phyloP scores from a whole-genome alignment of 176 grass and related monocot species.

The Oryza brachyantha region DNA sequence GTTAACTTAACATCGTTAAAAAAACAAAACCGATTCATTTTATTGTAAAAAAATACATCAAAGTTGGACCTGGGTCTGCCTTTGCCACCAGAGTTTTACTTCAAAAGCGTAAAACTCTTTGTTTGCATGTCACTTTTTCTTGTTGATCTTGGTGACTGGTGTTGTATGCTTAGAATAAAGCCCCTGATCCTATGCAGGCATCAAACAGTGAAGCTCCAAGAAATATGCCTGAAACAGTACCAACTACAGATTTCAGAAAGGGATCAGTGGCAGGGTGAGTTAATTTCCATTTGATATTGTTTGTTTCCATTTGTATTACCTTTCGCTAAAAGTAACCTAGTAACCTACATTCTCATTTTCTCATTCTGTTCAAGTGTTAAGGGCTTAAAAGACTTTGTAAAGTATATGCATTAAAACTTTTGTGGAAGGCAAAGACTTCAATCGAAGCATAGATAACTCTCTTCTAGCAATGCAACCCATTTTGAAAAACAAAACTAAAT shows the following conservation, averaged over 20 bases:
- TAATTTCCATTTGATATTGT: conserved; percentile 7
- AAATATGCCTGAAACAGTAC: conserved; percentile 39
- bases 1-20: not conserved
- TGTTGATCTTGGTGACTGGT: conserved; percentile 19
- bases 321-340: not conserved
- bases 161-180: conserved; percentile 15
- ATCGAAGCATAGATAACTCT: conserved; percentile 1
- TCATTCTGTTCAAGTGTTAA: not conserved
- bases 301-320: not conserved
- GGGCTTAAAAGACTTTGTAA: not conserved
- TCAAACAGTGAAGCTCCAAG: conserved; percentile 29
- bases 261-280: conserved; percentile 37
- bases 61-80: not conserved
- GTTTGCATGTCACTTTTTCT: not conserved
- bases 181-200: conserved; percentile 37
- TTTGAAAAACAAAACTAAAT: not conserved
- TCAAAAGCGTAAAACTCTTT: not conserved
- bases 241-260: conserved; percentile 47
- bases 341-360: not conserved
- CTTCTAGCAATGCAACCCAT: conserved; percentile 6
- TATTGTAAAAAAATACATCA: too few species aligned
- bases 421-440: conserved; percentile 1
- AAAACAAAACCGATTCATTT: not conserved
- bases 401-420: not conserved
- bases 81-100: not conserved